phyloP scores from a whole-genome alignment of 2,329 filamentous ascomycete species.

The Calonectria pauciramosa region DNA sequence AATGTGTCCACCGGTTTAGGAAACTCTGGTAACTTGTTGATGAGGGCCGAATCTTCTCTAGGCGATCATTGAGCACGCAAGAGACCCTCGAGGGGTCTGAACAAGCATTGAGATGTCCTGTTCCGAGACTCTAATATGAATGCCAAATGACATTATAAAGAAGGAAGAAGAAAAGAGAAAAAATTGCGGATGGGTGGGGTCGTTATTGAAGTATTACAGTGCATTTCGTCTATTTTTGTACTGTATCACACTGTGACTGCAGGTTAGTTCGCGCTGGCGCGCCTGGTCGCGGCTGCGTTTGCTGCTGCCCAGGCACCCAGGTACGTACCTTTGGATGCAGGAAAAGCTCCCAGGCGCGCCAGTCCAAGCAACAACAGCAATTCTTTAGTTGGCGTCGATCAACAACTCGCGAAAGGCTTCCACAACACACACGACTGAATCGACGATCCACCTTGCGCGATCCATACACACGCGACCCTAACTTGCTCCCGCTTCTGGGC shows the following conservation, averaged over 20 bases:
- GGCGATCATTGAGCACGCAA: constrained; percentile 98
- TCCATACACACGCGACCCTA: constrained; percentile 23
- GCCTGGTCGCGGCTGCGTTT: constrained; percentile 24
- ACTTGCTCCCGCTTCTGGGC: constrained; percentile 30
- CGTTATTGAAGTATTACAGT: constrained; percentile 44
- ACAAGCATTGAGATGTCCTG: constrained; percentile 90
- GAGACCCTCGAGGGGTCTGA: constrained; percentile 87
- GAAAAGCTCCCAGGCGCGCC: constrained; percentile 39
- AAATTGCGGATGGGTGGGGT: constrained; percentile 46
- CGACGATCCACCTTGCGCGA: constrained; percentile 13
- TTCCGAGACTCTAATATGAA: constrained; percentile 99
- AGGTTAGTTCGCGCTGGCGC: constrained; percentile 28
- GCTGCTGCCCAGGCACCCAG: constrained; percentile 25
- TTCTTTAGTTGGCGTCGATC: constrained; percentile 37
- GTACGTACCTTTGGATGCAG: constrained; percentile 34
- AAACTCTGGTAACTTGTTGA: constrained; percentile 77
- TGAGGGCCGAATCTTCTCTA: constrained; percentile 83
- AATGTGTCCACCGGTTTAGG: constrained; percentile 58
- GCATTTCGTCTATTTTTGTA: not conserved
- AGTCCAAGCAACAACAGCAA: constrained; percentile 42
- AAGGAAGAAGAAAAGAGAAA: constrained; percentile 52
- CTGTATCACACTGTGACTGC: constrained; percentile 26
- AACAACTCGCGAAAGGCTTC: constrained; percentile 35
- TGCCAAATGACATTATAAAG: constrained; percentile 83
- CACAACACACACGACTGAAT: constrained; percentile 24